phyloP scores from a whole-genome alignment of 306 rosid genomes.

The Argentina anserina region DNA sequence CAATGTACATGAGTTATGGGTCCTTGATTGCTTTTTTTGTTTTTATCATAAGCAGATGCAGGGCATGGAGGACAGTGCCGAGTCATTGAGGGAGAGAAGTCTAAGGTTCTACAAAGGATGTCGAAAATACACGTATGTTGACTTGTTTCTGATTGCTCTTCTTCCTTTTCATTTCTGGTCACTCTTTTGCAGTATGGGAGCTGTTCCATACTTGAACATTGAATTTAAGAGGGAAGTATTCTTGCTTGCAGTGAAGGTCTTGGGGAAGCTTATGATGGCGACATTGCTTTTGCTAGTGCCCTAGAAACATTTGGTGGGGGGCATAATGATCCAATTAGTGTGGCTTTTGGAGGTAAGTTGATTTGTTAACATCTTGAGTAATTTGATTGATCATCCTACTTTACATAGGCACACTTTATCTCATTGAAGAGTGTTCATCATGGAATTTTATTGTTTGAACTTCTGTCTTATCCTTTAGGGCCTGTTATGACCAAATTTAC shows the following conservation, averaged over 20 bases:
- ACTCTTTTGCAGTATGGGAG: not conserved
- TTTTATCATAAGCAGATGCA: slow-evolving; percentile 69
- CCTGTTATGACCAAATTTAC: slow-evolving; percentile 99
- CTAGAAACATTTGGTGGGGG: slow-evolving; percentile 97
- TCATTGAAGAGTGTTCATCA: not conserved
- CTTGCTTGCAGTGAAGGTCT: slow-evolving; percentile 79
- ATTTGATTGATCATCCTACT: not conserved
- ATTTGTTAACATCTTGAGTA: not conserved
- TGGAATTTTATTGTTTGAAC: slow-evolving; percentile 13
- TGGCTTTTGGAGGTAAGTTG: slow-evolving; percentile 92
- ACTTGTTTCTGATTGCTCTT: not conserved
- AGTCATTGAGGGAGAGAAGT: slow-evolving; percentile 90
- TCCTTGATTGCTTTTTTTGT: slow-evolving; percentile 25
- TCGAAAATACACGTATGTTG: slow-evolving; percentile 95
- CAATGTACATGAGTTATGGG: not conserved
- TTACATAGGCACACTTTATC: not conserved
- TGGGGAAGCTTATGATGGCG: slow-evolving; percentile 98
- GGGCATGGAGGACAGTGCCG: slow-evolving; percentile 97
- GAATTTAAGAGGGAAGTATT: slow-evolving; percentile 21
- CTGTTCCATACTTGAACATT: slow-evolving; percentile 6
- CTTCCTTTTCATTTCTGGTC: not conserved
- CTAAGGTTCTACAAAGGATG: slow-evolving; percentile 93
- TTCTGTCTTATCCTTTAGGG: slow-evolving; percentile 45
- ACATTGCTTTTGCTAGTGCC: slow-evolving; percentile 98
- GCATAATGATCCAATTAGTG: slow-evolving; percentile 97